These are phyloP conservation scores for Poteriospumella lacustris DNA, from an alignment of 108 stramenopile genomes.

Conservation along the genomic window DNA sequence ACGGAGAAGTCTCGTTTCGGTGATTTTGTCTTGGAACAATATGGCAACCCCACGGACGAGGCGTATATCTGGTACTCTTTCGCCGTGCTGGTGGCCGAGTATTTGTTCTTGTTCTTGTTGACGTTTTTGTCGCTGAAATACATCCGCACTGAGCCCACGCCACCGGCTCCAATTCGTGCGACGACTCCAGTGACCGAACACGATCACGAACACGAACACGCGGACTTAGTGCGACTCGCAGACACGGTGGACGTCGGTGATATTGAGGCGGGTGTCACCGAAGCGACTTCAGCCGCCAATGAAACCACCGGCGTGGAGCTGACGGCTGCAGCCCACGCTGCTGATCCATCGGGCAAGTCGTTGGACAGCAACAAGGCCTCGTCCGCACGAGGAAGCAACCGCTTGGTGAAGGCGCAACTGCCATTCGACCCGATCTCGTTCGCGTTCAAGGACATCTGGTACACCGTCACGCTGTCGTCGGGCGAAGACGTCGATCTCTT, in stretches of 20 bases:
- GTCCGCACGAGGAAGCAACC: too few species aligned
- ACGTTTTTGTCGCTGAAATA: neutral
- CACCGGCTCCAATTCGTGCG: neutral
- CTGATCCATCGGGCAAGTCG: too few species aligned
- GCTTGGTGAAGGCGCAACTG: too few species aligned
- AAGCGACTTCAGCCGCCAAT: too few species aligned
- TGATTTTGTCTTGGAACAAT: slow-evolving; percentile 26
- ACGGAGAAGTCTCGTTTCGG: neutral
- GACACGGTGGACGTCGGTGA: too few species aligned
- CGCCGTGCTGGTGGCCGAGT: slow-evolving; percentile 33
- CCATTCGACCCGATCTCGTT: slow-evolving; percentile 50
- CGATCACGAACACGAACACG: too few species aligned
- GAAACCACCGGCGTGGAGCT: too few species aligned
- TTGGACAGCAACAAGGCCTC: too few species aligned
- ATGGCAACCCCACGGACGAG: slow-evolving; percentile 39
- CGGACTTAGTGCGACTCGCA: too few species aligned
- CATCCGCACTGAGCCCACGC: neutral
- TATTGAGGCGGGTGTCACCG: too few species aligned
- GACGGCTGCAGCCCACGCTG: too few species aligned
- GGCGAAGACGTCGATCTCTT: slow-evolving; percentile 43
- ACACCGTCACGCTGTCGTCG: slow-evolving; percentile 27
- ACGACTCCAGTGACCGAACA: too few species aligned
- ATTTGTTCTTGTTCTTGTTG: slow-evolving; percentile 22
- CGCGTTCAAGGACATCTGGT: slow-evolving; percentile 47
- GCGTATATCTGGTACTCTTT: slow-evolving; percentile 38